Percentiles rank a stretch among this genome's conserved stretches.
Conservation (phyloP, 2,329 filamentous ascomycete species). For the Chrysosphaeria jannelii region DNA sequence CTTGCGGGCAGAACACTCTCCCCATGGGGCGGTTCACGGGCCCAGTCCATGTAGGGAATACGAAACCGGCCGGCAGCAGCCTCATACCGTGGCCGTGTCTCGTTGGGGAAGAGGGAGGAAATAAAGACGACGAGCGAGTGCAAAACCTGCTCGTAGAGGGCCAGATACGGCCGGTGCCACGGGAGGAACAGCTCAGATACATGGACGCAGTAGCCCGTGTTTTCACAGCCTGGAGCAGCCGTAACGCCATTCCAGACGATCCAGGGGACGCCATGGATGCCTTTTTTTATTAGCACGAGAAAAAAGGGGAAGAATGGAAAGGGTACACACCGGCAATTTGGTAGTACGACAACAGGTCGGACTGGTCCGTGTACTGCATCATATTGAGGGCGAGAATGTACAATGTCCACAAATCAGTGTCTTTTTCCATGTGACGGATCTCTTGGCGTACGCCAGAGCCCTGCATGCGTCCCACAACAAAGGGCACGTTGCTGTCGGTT, state of each 20-base stretch:
- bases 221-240: slow-evolving; percentile 18
- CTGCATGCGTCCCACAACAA: too few relatives aligned
- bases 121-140: slow-evolving; percentile 11
- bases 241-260: slow-evolving; percentile 20
- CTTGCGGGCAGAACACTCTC: slow-evolving; percentile 17
- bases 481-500: too few relatives aligned
- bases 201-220: slow-evolving; percentile 49
- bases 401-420: slow-evolving; percentile 41
- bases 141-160: slow-evolving; percentile 21
- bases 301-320: slow-evolving; percentile 1
- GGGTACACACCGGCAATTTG: slow-evolving; percentile 34
- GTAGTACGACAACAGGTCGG: slow-evolving; percentile 39
- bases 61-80: slow-evolving; percentile 19
- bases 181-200: slow-evolving; percentile 40
- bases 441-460: slow-evolving; percentile 20
- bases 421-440: slow-evolving; percentile 31
- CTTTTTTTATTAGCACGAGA: slow-evolving; percentile 12
- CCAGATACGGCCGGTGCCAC: slow-evolving; percentile 63
- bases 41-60: slow-evolving; percentile 30
- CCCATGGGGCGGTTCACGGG: slow-evolving; percentile 15
- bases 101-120: slow-evolving; percentile 16
- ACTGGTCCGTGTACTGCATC: slow-evolving; percentile 37
- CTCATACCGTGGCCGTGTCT: slow-evolving; percentile 15
- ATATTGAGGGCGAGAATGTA: slow-evolving; percentile 46
- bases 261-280: slow-evolving; percentile 52